These are phyloP conservation scores for Dendrocalamus sinicus DNA, from an alignment of 176 grass and related monocot species.

Conservation along the genomic window DNA sequence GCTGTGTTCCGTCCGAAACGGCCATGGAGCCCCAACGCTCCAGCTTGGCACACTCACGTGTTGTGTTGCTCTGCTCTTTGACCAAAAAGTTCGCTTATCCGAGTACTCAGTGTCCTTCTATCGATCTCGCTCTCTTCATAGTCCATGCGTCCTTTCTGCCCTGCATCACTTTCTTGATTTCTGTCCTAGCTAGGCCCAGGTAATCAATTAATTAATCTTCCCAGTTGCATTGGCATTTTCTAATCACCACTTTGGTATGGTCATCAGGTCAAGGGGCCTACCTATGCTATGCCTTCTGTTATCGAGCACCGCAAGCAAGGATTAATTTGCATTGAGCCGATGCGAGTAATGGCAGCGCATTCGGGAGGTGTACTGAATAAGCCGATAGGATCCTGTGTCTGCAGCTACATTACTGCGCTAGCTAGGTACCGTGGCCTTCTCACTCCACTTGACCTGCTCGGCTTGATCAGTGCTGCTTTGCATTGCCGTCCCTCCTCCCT, in stretches of 20 bases:
- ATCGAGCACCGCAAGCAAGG: slow-evolving; percentile 20
- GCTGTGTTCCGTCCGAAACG: no score
- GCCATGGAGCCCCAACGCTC: not conserved
- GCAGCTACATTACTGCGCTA: not conserved
- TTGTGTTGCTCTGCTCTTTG: not conserved
- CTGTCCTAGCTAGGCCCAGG: no score
- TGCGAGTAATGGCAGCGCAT: not conserved
- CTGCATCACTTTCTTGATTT: not conserved
- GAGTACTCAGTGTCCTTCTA: not conserved
- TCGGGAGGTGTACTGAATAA: not conserved
- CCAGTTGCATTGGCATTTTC: not conserved
- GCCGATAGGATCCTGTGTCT: not conserved
- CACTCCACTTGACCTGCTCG: not conserved
- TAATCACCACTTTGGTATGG: slow-evolving; percentile 14
- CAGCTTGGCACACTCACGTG: not conserved
- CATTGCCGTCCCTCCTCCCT: not conserved
- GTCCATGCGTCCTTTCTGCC: not conserved
- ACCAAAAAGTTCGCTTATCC: not conserved
- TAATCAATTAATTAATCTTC: not conserved
- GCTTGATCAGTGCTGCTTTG: not conserved
- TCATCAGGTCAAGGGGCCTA: not conserved
- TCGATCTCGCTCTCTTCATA: not conserved
- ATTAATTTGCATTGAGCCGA: not conserved
- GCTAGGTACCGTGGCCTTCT: not conserved
- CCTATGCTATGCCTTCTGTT: not conserved